Conservation (phyloP, 495 filamentous ascomycete species). For the Diplogelasinospora grovesii region DNA sequence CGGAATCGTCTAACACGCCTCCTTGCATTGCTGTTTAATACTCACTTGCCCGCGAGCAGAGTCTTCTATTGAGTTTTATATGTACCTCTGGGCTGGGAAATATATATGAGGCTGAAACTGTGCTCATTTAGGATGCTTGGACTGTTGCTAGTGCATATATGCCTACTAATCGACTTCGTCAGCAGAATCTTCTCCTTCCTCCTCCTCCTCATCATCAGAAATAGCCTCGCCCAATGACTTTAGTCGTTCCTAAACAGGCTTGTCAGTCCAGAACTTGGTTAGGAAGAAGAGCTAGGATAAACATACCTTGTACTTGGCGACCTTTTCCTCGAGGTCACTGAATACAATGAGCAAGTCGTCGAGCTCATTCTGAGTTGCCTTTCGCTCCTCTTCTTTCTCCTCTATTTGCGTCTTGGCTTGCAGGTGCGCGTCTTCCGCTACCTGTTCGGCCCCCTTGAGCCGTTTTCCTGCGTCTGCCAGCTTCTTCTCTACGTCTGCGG, state of each 20-base stretch:
- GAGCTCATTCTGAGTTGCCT: conserved; percentile 60
- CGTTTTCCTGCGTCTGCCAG: conserved; percentile 7
- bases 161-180: conserved; percentile 46
- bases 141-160: no score
- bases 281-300: no score
- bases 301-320: conserved; percentile 70
- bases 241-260: conserved; percentile 55
- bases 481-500: conserved; percentile 8
- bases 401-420: conserved; percentile 31
- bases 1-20: no score
- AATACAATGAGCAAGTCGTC: conserved; percentile 85
- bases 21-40: no score
- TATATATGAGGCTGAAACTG: no score
- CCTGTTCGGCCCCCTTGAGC: conserved; percentile 5
- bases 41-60: no score
- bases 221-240: conserved; percentile 65
- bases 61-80: no score
- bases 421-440: conserved; percentile 6
- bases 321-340: conserved; percentile 83
- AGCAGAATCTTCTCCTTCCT: conserved; percentile 57
- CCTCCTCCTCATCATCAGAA: conserved; percentile 73
- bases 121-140: no score
- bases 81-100: no score
- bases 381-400: conserved; percentile 59
- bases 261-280: conserved; percentile 23